Conservation (phyloP, 805 yeast species). For the Babjeviella inositovora region DNA sequence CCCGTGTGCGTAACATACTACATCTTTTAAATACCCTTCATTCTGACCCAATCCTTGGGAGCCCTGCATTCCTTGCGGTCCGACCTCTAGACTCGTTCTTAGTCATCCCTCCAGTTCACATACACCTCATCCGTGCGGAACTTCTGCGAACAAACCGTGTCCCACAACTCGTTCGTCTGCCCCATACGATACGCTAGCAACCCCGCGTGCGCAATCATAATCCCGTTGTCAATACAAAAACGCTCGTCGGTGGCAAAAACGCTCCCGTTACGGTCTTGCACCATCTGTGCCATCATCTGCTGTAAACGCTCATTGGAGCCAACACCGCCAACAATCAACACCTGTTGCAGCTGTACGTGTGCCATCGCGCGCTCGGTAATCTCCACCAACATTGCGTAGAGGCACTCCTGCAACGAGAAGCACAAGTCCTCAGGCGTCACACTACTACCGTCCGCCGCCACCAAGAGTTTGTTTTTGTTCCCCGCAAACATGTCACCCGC, state of each 20-base stretch:
- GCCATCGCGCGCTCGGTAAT: slow-evolving; percentile 98
- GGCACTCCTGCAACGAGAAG: slow-evolving; percentile 80
- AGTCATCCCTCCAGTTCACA: slow-evolving; percentile 75
- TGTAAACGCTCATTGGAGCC: slow-evolving; percentile 88
- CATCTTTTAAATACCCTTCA: no score
- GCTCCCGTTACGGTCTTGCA: slow-evolving; percentile 73
- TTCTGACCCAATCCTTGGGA: no score
- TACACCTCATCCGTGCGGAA: slow-evolving; percentile 90
- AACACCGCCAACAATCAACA: slow-evolving; percentile 95
- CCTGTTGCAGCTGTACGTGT: slow-evolving; percentile 80
- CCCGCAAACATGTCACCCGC: slow-evolving; percentile 56
- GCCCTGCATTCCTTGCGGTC: no score
- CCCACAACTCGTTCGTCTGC: slow-evolving; percentile 33
- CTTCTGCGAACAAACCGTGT: slow-evolving; percentile 83
- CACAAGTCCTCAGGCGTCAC: slow-evolving; percentile 81
- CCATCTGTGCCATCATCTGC: slow-evolving; percentile 95
- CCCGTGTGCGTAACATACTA: no score
- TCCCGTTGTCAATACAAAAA: slow-evolving; percentile 95
- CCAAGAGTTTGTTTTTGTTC: slow-evolving; percentile 18
- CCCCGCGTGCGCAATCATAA: slow-evolving; percentile 99
- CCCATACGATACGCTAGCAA: slow-evolving; percentile 77
- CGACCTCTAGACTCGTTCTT: no score
- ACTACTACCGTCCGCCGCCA: slow-evolving; percentile 24
- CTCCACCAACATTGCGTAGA: slow-evolving; percentile 93
- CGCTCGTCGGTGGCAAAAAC: slow-evolving; percentile 92